Evolutionary conservation across 768 basidiomycete genomes (phyloP), one percentile per base, ranked within the genome.

Genomic region (Clitopilus passeckerianus): DNA sequence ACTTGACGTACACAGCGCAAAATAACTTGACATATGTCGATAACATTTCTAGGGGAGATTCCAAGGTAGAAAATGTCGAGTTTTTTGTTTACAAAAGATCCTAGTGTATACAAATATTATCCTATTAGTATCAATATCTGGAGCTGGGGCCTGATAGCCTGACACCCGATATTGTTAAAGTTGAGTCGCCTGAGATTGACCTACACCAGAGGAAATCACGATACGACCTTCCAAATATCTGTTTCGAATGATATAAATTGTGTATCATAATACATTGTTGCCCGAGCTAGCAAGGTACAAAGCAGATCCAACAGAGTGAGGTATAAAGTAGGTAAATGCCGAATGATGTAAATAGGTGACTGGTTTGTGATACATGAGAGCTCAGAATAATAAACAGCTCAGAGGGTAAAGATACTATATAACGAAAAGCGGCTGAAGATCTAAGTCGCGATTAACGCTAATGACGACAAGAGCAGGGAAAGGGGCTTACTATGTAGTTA

Each of bases 391-490:
- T 50, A 22, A 50, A 18, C 12, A 50, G 20, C 15, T n/a, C 20
- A 50, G 5, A 41, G 5, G 10, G 37, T 41, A n/a, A 22, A 50
- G 18, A 46, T 5, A 50, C 6, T 30, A 50, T 50, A 50, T 87
- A 55, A 50, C 9, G 37, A 14, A n/a, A 41, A 41, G 37, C 5
- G 20, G 18, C 22, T 50, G 20, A 20, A 50, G 2, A 9, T 2
- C 16, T 22, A 12, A 18, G 46, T 12, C 12, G n/a, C 5, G n/a
- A 5, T 12, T 5, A 23, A 18, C 5, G n/a, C 20, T 20, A 23
- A 23, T 16, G 5, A 2, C 10, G 5, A 23, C 10, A 22, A 18
- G 46, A 50, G 9, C 16, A 50, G 20, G 16, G 18, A 50, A 12
- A n/a, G 46, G 5, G 46, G 46, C 46, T n/a, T 20, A 50, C 46